Conservation (phyloP, 495 filamentous ascomycete genomes). For the Tuber calosporum region DNA sequence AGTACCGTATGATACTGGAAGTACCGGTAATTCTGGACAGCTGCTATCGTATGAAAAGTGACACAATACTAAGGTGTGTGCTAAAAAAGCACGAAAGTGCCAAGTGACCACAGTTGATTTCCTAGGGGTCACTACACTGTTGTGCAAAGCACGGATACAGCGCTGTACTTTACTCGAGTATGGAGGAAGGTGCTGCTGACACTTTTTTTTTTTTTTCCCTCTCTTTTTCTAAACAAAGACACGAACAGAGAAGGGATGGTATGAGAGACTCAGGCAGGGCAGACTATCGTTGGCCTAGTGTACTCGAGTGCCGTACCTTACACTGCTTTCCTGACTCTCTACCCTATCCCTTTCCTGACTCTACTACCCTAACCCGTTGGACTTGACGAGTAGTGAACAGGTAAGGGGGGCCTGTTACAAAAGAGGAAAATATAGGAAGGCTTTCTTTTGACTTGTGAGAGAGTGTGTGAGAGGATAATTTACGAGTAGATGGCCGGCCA, state of each 20-base stretch:
- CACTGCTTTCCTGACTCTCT: background rate
- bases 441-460: background rate
- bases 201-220: too few relatives aligned
- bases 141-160: background rate
- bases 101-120: background rate
- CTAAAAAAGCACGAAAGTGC: background rate
- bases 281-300: background rate
- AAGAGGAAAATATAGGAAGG: background rate
- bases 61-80: background rate
- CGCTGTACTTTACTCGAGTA: background rate
- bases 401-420: background rate
- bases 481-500: background rate
- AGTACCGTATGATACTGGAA: background rate
- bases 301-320: too few relatives aligned
- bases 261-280: background rate
- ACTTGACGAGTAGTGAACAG: background rate
- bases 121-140: background rate
- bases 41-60: background rate
- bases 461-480: background rate
- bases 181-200: background rate
- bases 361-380: background rate
- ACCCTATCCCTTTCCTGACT: background rate
- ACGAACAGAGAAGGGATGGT: background rate
- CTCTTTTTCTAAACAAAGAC: background rate
- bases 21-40: background rate